Base-by-base conservation (phyloP, 1,284 basidiomycete species). In the Coniophora puteana region DNA sequence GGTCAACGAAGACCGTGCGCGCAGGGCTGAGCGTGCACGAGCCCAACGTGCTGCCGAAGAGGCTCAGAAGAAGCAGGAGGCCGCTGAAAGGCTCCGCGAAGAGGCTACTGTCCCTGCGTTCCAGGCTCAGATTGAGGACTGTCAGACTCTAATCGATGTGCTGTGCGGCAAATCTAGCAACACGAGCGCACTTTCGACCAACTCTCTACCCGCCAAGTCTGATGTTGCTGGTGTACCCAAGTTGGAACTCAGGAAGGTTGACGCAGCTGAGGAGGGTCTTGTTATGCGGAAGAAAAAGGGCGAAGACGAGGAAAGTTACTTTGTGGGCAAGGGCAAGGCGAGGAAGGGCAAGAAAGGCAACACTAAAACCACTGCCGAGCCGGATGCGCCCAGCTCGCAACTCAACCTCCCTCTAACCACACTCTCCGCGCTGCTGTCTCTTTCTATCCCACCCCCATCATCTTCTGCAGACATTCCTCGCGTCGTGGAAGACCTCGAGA, bases 41-140 rank as follows among this genome's bases (percentile, higher is more conserved):
- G 78, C 80, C 18, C 89, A 98, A 62, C 86, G 90, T 46, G 82
- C 82, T 25, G 84, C 80, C 13, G 84, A 91, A 56, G 94, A 97
- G 57, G 77, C 83, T 20, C 76, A 80, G 46, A 92, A 92, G 69
- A 86, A 85, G 58, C 74, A 84, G 60, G 92, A 93, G 59, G 72
- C 85, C 45, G 90, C 86, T 31, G 76, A 83, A 50, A 82, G 82
- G 33, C 60, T 99, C 44, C 83, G 90, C 43, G 96, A 99, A 51
- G 93, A 98, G 55, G 96, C 96, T 23, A 80, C 86, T 43, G 58
- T 78, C 29, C 94, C 96, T 28, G 96, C 96, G 1, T 99, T 83
- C 72, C 89, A 93, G 56, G 76, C 83, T 45, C 83, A 98, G 65
- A 94, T 99, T 54, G 93, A 99, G 68, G 96, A 99, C 65, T 97